Evolutionary conservation across 1,284 basidiomycete species (phyloP).

Genomic region (Amylostereum chailletii): DNA sequence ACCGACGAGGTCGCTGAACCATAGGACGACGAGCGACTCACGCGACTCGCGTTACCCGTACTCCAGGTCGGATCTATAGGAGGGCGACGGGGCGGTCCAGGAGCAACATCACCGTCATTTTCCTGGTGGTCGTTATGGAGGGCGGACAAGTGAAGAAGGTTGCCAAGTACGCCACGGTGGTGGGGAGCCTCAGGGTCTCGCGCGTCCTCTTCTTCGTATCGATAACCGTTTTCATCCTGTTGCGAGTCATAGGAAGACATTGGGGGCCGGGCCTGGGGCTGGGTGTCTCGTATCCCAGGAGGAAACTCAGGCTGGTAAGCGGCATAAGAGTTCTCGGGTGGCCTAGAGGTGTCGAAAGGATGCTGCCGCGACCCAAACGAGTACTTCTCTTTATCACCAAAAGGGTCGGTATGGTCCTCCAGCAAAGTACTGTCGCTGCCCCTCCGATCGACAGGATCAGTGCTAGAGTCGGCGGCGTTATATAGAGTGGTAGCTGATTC

Average conservation of each 20-base stretch:
- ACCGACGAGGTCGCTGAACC: constrained; percentile 4
- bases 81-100: too few species aligned
- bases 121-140: too few species aligned
- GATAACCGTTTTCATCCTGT: neutral
- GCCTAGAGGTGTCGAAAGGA: constrained; percentile 43
- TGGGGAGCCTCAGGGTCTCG: too few species aligned
- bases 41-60: too few species aligned
- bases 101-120: too few species aligned
- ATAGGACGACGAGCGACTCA: too few species aligned
- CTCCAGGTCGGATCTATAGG: too few species aligned
- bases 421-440: constrained; percentile 11
- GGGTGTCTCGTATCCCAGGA: too few species aligned
- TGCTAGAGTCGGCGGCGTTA: constrained; percentile 8
- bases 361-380: constrained; percentile 48
- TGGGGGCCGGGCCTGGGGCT: too few species aligned
- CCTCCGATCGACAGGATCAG: constrained; percentile 12
- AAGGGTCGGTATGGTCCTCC: constrained; percentile 2
- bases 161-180: too few species aligned
- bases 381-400: constrained; percentile 26
- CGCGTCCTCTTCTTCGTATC: too few species aligned
- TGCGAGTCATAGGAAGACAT: constrained; percentile 18
- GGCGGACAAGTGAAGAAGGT: too few species aligned
- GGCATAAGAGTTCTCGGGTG: constrained; percentile 35
- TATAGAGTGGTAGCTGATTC: neutral
- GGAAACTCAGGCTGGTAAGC: neutral